phyloP scores from a whole-genome alignment of 2,329 filamentous ascomycete species.

The Nemania serpens region DNA sequence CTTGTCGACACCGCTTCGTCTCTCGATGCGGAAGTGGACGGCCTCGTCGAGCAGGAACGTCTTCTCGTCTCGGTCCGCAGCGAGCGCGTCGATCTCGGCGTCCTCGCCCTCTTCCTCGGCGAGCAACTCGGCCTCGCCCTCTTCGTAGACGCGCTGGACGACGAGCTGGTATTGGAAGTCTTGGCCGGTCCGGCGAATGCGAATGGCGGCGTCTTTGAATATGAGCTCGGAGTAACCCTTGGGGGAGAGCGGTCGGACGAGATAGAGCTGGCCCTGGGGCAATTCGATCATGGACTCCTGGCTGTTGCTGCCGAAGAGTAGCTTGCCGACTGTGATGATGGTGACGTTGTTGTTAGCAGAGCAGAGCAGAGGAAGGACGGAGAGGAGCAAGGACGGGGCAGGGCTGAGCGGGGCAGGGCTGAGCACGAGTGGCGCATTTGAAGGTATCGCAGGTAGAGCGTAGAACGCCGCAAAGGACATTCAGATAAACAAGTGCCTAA shows the following conservation, averaged over 20 bases:
- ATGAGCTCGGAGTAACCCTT: constrained; percentile 99
- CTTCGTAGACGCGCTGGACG: constrained; percentile 93
- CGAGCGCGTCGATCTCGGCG: constrained; percentile 73
- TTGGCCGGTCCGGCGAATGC: constrained; percentile 89
- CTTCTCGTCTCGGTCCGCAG: constrained; percentile 90
- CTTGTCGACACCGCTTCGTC: constrained; percentile 78
- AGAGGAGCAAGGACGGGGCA: background rate
- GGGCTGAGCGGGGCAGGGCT: no score
- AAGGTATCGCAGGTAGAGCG: no score
- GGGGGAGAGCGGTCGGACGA: constrained; percentile 90
- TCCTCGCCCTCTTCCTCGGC: constrained; percentile 90
- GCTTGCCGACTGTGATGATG: constrained; percentile 74
- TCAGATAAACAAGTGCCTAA: no score
- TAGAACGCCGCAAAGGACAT: no score
- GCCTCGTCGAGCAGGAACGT: constrained; percentile 93
- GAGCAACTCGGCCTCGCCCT: constrained; percentile 90
- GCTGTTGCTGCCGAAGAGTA: constrained; percentile 83
- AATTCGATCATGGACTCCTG: constrained; percentile 95
- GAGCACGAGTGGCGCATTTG: no score
- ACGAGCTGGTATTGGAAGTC: constrained; percentile 98
- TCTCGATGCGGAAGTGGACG: constrained; percentile 83
- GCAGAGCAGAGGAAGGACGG: background rate
- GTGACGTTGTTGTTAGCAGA: constrained; percentile 1
- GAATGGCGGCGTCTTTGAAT: constrained; percentile 94
- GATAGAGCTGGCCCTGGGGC: constrained; percentile 93